Evolutionary conservation across 257 asterid genomes (phyloP).

Genomic region (Lavandula angustifolia): DNA sequence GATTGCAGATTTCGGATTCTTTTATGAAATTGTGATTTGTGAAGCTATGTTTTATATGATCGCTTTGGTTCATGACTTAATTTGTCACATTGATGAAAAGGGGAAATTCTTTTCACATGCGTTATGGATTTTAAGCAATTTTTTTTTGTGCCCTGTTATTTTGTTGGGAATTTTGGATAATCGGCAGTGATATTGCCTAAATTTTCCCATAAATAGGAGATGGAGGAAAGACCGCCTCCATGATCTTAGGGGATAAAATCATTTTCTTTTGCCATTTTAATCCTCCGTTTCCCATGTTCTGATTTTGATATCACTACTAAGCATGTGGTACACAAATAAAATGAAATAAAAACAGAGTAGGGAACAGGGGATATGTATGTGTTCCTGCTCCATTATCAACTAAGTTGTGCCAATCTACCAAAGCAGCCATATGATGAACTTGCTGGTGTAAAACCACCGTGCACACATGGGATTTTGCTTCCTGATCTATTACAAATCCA

Average conservation of each 20-base stretch:
- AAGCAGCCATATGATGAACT: background rate
- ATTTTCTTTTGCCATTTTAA: background rate
- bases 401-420: conserved; percentile 17
- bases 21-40: conserved; percentile 5
- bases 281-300: background rate
- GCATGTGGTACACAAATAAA: background rate
- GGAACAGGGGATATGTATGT: background rate
- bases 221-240: background rate
- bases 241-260: conserved; percentile 8
- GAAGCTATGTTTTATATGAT: conserved; percentile 6
- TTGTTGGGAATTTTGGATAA: conserved; percentile 17
- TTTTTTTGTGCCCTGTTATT: background rate
- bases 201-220: background rate
- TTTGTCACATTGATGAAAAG: conserved; percentile 9
- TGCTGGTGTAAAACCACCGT: background rate
- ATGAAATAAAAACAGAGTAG: background rate
- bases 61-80: conserved; percentile 9
- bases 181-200: conserved; percentile 3
- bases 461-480: background rate
- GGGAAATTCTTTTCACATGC: background rate
- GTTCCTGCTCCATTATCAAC: background rate
- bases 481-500: background rate
- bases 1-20: conserved; percentile 23
- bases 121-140: background rate
- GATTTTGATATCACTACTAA: background rate